phyloP scores from a whole-genome alignment of 352 stramenopile species.

The Phytophthora fragariae region DNA sequence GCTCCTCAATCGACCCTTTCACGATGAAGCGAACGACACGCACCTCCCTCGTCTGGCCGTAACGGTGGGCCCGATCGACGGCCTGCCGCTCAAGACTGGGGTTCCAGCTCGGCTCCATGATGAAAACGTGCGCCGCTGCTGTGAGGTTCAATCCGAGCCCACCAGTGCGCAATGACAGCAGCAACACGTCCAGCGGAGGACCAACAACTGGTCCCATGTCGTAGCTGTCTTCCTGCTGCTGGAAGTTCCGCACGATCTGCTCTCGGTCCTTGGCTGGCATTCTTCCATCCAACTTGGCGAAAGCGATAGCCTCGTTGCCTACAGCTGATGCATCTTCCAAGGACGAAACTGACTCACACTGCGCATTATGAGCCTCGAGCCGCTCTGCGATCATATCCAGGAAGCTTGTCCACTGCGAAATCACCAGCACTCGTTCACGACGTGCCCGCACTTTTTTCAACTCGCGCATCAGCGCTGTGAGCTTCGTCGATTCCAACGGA shows the following conservation, averaged over 20 bases:
- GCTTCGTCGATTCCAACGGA: conserved; percentile 66
- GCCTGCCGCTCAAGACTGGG: conserved; percentile 92
- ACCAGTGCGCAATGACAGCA: conserved; percentile 90
- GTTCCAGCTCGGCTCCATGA: conserved; percentile 95
- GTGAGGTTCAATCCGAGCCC: conserved; percentile 94
- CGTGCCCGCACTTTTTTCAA: conserved; percentile 54
- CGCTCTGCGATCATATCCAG: conserved; percentile 79
- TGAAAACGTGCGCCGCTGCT: conserved; percentile 91
- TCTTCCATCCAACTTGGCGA: conserved; percentile 66
- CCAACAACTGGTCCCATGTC: conserved; percentile 14
- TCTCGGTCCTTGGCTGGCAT: conserved; percentile 71
- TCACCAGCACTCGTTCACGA: conserved; percentile 75
- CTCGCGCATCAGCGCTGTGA: conserved; percentile 61
- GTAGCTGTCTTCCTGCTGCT: conserved; percentile 46
- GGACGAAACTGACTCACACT: conserved; percentile 29
- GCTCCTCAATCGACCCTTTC: conserved; percentile 91
- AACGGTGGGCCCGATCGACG: conserved; percentile 90
- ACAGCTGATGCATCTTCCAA: conserved; percentile 20
- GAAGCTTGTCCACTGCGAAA: conserved; percentile 90
- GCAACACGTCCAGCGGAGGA: conserved; percentile 77
- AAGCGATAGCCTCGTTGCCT: conserved; percentile 40
- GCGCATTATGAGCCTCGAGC: conserved; percentile 45
- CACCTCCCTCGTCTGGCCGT: conserved; percentile 79
- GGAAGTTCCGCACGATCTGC: conserved; percentile 66
- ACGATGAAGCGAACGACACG: conserved; percentile 87